Evolutionary conservation across 306 rosid species (phyloP).

Genomic region (Casuarina equisetifolia): DNA sequence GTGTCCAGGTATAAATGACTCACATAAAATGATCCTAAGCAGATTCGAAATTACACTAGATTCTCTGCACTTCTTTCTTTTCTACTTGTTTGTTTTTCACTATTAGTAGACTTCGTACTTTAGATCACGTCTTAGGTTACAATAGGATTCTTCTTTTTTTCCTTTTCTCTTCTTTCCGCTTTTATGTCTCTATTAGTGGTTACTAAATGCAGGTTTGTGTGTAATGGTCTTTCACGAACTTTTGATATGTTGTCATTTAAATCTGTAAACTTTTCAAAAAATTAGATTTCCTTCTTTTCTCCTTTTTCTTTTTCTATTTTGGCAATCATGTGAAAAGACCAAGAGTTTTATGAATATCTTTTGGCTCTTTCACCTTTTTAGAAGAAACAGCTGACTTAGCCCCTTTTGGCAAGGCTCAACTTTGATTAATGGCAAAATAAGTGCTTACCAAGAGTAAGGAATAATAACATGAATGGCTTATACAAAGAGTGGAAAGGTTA

Average conservation of each 20-base stretch:
- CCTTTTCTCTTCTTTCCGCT: neutral
- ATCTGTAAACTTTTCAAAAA: neutral
- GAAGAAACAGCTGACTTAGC: too few relatives aligned
- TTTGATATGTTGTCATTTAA: neutral
- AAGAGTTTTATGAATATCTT: too few relatives aligned
- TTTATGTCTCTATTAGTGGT: neutral
- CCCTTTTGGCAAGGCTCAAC: neutral
- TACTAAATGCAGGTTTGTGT: neutral
- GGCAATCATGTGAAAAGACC: too few relatives aligned
- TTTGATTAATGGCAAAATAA: neutral
- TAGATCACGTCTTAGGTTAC: neutral
- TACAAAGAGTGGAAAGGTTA: too few relatives aligned
- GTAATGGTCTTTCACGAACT: neutral
- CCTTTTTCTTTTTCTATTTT: too few relatives aligned
- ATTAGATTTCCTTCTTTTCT: too few relatives aligned
- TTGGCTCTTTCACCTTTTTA: too few relatives aligned
- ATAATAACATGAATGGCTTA: neutral
- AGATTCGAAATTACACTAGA: neutral
- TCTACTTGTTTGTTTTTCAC: neutral
- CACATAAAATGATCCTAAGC: neutral
- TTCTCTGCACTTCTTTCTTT: neutral
- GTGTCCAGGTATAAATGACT: constrained; percentile 23
- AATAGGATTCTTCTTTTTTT: too few relatives aligned
- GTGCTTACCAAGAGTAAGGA: neutral
- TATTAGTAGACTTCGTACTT: neutral